Base-by-base conservation (phyloP, 2,329 filamentous ascomycete species). In the Bertia moriformis region DNA sequence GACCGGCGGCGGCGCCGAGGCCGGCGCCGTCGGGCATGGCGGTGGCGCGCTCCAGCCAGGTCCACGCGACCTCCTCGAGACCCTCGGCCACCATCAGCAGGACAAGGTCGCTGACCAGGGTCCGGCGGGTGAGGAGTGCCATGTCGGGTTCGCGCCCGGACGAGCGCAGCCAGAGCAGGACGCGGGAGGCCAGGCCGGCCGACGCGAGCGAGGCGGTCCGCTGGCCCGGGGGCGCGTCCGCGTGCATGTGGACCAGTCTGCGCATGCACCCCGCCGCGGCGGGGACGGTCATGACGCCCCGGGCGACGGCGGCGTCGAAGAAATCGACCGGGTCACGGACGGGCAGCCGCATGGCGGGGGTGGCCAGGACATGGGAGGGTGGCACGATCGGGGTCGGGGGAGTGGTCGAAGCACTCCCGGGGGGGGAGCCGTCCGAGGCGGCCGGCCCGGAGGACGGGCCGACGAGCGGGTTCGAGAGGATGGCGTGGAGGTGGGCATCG, bases 381-480 rank as follows among this genome's bases (percentile, higher is more conserved):
- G 7, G 22, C 7, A n/a, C 22, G 43, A 15, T 37, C 35, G 41
- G 44, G 39, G 7, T 15, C n/a, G n/a, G n/a, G 18, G 4, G 24
- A 18, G 13, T 12, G n/a, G 36, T 33, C 20, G 37, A 15, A 7
- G 36, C 30, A 20, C 29, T 32, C 14, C 15, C n/a, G 29, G 18
- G 38, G 18, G 18, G 24, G 4, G 30, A 18, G n/a, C 51, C 50
- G 19, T 51, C 48, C 40, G 57, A 56, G 45, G 54, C 56, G 39
- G 51, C 43, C 36, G 58, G 51, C n/a, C n/a, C n/a, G n/a, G n/a
- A n/a, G n/a, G n/a, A n/a, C n/a, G n/a, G n/a, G 39, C 54, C 55
- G 53, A 77, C 74, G 14, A 76, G 56, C 1, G 71, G 71, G 42
- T 74, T 75, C 38, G 65, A 61, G 13, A 77, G 64, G 40, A 77